A percentile compares a stretch with the other conserved stretches of the same genome.
Conservation (phyloP, 1,284 basidiomycete genomes). For the Peniophora sp. region DNA sequence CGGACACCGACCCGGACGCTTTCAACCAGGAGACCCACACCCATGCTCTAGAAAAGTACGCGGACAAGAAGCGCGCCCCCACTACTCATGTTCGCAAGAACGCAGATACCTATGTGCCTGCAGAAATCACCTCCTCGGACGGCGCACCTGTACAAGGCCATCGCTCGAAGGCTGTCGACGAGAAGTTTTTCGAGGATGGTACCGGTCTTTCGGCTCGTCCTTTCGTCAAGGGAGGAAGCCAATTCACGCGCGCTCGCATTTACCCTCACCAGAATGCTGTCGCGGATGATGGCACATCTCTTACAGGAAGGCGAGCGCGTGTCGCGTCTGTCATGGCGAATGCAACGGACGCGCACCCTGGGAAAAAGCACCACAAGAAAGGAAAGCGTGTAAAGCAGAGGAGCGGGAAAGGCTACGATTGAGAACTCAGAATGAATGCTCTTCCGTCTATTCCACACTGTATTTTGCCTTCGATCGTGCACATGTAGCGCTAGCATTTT, state of each 20-base stretch:
- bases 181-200: conserved; percentile 72
- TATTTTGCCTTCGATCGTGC: too few species aligned
- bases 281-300: conserved; percentile 64
- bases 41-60: conserved; percentile 48
- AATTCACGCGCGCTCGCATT: conserved; percentile 53
- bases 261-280: conserved; percentile 81
- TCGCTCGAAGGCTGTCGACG: conserved; percentile 70
- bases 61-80: conserved; percentile 80
- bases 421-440: conserved; percentile 6
- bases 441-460: not conserved
- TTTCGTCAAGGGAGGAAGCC: conserved; percentile 48
- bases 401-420: conserved; percentile 88
- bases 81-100: conserved; percentile 76
- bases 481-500: too few species aligned
- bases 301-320: conserved; percentile 40
- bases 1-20: conserved; percentile 53
- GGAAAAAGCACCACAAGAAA: conserved; percentile 90
- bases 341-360: conserved; percentile 30
- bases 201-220: conserved; percentile 47
- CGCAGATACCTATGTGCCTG: conserved; percentile 72
- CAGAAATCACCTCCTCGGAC: conserved; percentile 16
- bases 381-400: conserved; percentile 79
- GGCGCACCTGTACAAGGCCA: conserved; percentile 28
- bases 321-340: conserved; percentile 39
- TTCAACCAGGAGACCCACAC: conserved; percentile 79